phyloP scores from a whole-genome alignment of 352 stramenopile genomes.

The Phytophthora palmivora region DNA sequence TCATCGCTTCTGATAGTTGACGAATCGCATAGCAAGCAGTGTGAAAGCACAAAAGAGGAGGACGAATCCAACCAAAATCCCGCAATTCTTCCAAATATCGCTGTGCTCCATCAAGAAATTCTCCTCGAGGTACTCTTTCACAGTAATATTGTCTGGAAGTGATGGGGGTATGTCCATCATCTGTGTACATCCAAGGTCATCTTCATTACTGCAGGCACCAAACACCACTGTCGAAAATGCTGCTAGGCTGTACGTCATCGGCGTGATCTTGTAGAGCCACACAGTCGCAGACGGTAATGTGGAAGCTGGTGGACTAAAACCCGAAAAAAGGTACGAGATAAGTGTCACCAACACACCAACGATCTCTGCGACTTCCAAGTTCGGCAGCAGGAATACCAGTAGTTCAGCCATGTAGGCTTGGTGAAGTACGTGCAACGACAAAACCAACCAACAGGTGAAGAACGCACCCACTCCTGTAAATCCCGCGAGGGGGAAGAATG shows the following conservation, averaged over 20 bases:
- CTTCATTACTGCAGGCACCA: conserved; percentile 25
- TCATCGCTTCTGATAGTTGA: conserved; percentile 55
- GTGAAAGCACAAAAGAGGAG: conserved; percentile 24
- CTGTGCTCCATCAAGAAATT: conserved; percentile 20
- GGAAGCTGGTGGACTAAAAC: conserved; percentile 44
- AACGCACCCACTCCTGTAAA: conserved; percentile 19
- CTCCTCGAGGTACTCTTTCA: conserved; percentile 20
- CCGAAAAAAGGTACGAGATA: conserved; percentile 42
- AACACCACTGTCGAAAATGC: conserved; percentile 39
- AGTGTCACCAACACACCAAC: conserved; percentile 34
- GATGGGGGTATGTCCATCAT: conserved; percentile 17
- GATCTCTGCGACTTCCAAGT: conserved; percentile 26
- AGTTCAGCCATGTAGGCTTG: conserved; percentile 39
- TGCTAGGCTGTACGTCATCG: conserved; percentile 36
- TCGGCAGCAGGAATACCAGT: conserved; percentile 42
- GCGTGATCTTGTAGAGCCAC: conserved; percentile 32
- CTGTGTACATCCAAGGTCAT: conserved; percentile 17
- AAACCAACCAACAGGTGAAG: conserved; percentile 36
- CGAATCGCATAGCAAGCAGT: conserved; percentile 35
- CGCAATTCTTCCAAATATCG: too few species aligned
- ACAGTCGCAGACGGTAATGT: conserved; percentile 17
- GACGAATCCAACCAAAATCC: conserved; percentile 10
- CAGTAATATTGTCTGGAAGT: conserved; percentile 13
- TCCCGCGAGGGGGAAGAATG: conserved; percentile 34
- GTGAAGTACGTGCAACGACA: conserved; percentile 27